phyloP scores from a whole-genome alignment of 805 yeast species.

The Scheffersomyces stipitis region DNA sequence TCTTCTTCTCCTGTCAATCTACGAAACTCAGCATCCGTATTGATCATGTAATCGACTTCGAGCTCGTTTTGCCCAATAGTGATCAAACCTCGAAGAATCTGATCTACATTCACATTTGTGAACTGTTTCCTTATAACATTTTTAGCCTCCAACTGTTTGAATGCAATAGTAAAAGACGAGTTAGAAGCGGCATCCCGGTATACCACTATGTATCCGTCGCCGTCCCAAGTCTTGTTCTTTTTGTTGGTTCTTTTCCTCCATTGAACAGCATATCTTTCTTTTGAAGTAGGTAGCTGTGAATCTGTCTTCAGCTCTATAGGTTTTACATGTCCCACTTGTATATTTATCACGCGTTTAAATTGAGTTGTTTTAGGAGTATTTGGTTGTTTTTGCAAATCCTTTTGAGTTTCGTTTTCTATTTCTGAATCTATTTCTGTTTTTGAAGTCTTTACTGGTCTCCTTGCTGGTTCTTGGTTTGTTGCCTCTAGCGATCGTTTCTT shows the following conservation, averaged over 20 bases:
- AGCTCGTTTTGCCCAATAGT: slow-evolving; percentile 60
- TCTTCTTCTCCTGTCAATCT: not conserved
- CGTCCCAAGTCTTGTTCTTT: slow-evolving; percentile 93
- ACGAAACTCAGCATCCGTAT: slow-evolving; percentile 10
- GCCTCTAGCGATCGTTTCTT: not conserved
- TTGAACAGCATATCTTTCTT: slow-evolving; percentile 36
- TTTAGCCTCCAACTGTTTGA: slow-evolving; percentile 10
- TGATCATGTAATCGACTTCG: slow-evolving; percentile 54
- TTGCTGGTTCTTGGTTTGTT: not conserved
- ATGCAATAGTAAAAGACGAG: slow-evolving; percentile 2
- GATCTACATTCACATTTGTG: slow-evolving; percentile 7
- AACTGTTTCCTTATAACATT: slow-evolving; percentile 7
- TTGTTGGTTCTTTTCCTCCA: slow-evolving; percentile 72
- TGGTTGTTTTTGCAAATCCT: too few relatives aligned
- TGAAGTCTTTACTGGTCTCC: not conserved
- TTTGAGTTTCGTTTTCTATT: not conserved
- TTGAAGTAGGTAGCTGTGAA: not conserved
- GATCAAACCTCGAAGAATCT: slow-evolving; percentile 29
- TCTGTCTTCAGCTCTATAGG: not conserved
- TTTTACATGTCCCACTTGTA: slow-evolving; percentile 1
- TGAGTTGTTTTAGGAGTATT: not conserved
- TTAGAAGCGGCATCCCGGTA: slow-evolving; percentile 5
- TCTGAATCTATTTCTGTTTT: too few relatives aligned
- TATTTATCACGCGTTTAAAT: not conserved
- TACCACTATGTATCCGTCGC: slow-evolving; percentile 67